Evolutionary conservation across 495 filamentous ascomycete genomes (phyloP), one percentile per base, ranked within the genome.

Genomic region (Lentithecium fluviatile): DNA sequence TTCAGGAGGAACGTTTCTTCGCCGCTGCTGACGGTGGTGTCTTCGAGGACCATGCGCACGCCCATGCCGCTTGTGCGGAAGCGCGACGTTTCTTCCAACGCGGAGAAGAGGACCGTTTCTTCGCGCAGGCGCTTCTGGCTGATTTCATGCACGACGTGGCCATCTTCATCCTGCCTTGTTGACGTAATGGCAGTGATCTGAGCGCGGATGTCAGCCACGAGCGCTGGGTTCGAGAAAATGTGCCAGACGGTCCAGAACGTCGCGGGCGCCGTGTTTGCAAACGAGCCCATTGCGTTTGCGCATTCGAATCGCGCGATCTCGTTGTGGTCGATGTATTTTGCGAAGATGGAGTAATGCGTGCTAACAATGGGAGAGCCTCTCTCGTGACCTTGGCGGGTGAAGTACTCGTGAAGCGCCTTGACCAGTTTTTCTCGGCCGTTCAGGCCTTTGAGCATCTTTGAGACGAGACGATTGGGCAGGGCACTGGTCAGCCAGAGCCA

Each of bases 301-400:
- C 10, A 19, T 23, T 53, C 51, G 17, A 53, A 53, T 12, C 51
- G 25, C 1, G 51, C 51, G 23, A 53, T 53, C 8, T 53, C 29
- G 10, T 37, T 15, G 21, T 49, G 6, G 5, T 43, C 40, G 13
- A 43, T 15, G 4, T 5, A 43, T 3, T 3, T 6, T 15, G 4
- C 13, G 40, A 43, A 43, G 3, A 43, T 43, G 5, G 15, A 6
- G 13, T 43, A 20, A 13, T 43, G 40, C 19, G 40, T 15, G 40
- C 13, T 43, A 13, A 43, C 19, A 20, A 43, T 43, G 6, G 40
- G 40, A 6, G 40, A 43, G 19, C 40, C 40, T 3, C 15, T 15
- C 13, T 43, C 13, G 19, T 6, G 40, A n/a, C 15, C 6, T n/a
- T 15, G 5, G 15, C 19, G 4, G 5, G 3, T 20, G 3, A 43